Base-by-base conservation (phyloP, 768 basidiomycete genomes). In the Omphalotus guepiniiformis region DNA sequence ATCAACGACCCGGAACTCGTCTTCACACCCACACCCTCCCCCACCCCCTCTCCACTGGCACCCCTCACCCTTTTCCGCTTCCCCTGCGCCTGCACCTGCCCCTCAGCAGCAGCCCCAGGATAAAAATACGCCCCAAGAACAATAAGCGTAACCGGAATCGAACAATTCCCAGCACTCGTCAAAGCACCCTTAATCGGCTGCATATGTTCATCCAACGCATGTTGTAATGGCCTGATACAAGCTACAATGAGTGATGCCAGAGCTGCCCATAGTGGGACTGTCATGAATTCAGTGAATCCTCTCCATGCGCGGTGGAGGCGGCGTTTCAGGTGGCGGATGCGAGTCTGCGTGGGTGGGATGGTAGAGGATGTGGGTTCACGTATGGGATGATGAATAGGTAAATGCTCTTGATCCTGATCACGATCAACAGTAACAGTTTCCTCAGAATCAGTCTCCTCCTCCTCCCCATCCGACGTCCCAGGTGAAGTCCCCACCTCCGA, bases 111-210 rank as follows among this genome's bases (percentile, higher is more conserved):
- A 6, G 23, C 29, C 37, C 29, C 47, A 0, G 69, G 70, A 62
- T 82, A 86, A 67, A 95, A 95, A 71, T 94, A 97, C 12, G 88
- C 93, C 9, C 94, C 94, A 35, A 97, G 82, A 5, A 96, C 92
- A 47, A 97, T 75, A 21, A 96, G 71, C 2, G 94, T 97, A 22
- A 97, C 59, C 0, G 94, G 95, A 51, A 97, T 85, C 8, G 85
- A 83, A 51, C 89, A 91, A 50, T 75, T 80, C 1, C 92, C 89
- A 1, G 85, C 82, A 11, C 70, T 67, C 2, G 68, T 72, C 40
- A 93, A 64, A 0, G 89, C 85, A 23, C 82, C 78, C 56, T 81
- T 86, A 50, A 91, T 60, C 0, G 85, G 80, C 28, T 69, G 72
- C 63, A 88, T 69, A 53, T 83, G 78, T 4, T 71, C 64, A 21